A percentile compares a stretch with the other conserved stretches of the same genome.
Evolutionary conservation across 176 grass and related monocot species (phyloP).

Genomic region (Paspalum notatum): DNA sequence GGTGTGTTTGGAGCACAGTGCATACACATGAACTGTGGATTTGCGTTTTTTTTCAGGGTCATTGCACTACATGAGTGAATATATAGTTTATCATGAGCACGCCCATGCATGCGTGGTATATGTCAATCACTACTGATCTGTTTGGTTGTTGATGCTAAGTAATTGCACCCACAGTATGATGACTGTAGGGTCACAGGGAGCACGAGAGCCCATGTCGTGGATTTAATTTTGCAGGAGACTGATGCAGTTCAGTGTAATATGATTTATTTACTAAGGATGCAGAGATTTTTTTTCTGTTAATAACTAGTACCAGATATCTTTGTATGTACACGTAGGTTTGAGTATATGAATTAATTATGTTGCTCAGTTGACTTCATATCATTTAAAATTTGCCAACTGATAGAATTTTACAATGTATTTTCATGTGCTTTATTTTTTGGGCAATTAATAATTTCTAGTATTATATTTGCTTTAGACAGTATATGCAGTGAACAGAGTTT

Average conservation of each 20-base stretch:
- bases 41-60: not conserved
- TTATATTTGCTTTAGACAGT: not conserved
- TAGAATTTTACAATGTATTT: not conserved
- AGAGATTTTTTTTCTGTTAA: too few relatives aligned
- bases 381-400: not conserved
- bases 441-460: not conserved
- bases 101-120: not conserved
- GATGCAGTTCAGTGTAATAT: not conserved
- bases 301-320: too few relatives aligned
- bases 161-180: slow-evolving; percentile 36
- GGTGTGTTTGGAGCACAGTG: not conserved
- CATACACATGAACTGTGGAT: not conserved
- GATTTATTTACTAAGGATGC: too few relatives aligned
- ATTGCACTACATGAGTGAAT: not conserved
- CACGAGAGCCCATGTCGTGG: slow-evolving; percentile 20
- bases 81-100: slow-evolving; percentile 19
- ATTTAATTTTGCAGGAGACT: not conserved
- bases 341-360: not conserved
- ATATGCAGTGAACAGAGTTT: not conserved
- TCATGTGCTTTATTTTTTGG: slow-evolving; percentile 1
- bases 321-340: not conserved
- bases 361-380: not conserved
- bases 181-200: slow-evolving; percentile 4
- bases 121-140: slow-evolving; percentile 26
- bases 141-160: slow-evolving; percentile 33